Evolutionary conservation across 768 basidiomycete genomes (phyloP), one percentile per base, ranked within the genome.

Genomic region (Cubamyces lactineus): DNA sequence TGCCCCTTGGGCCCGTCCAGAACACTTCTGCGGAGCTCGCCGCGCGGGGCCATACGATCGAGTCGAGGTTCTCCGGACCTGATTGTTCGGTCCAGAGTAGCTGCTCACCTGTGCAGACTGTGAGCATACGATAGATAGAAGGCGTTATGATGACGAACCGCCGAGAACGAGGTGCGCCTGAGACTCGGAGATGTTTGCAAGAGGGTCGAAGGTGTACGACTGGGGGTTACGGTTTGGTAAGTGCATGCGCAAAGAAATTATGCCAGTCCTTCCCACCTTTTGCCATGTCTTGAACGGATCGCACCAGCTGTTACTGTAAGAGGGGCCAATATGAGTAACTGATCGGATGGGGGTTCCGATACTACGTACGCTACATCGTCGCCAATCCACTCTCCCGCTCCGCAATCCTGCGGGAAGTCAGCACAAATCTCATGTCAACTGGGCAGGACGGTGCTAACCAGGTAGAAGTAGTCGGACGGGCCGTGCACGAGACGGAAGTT

Each of bases 221-320:
- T 79, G 76, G 76, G 48, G 2, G 39, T 23, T 68, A 71, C 47
- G 16, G 4, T 15, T 5, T 6, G 9, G 3, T 28, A 28, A 28
- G 69, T 60, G 53, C 74, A 66, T 67, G 59, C 58, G 66, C n/a
- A n/a, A n/a, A n/a, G n/a, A n/a, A n/a, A n/a, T n/a, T n/a, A n/a
- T n/a, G n/a, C n/a, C n/a, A n/a, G n/a, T n/a, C n/a, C n/a, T n/a
- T n/a, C n/a, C n/a, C n/a, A 88, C 87, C 74, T 84, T 82, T 69
- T 88, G 85, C 91, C 91, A 93, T 6, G 85, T 85, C 73, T 91
- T 91, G 84, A 87, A 91, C 0, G 88, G 87, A 67, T 87, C 87
- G 68, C 87, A 90, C 87, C 89, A 91, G 67, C 84, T 86, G 62
- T 84, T 84, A 5, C 84, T 81, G 43, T 63, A 21, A 11, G 12